A percentile compares a stretch with the other conserved stretches of the same genome.
phyloP scores from a whole-genome alignment of 2,329 filamentous ascomycete genomes.

The Beauveria australis region DNA sequence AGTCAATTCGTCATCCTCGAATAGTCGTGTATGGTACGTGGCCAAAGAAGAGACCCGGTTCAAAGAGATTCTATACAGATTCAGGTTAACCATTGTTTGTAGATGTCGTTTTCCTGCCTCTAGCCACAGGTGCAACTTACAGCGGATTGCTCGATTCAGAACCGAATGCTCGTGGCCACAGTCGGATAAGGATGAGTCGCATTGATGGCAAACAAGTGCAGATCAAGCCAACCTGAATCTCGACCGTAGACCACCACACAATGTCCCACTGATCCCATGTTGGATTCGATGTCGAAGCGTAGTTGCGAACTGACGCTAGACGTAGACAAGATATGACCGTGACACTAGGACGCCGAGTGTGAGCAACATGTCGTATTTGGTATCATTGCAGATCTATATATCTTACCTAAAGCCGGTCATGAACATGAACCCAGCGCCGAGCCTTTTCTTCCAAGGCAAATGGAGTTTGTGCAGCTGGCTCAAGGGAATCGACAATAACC shows the following conservation, averaged over 20 bases:
- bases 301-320: slow-evolving; percentile 20
- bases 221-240: slow-evolving; percentile 26
- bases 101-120: too few relatives aligned
- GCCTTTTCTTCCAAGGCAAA: slow-evolving; percentile 34
- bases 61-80: neutral
- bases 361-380: too few relatives aligned
- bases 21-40: neutral
- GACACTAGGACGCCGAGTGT: slow-evolving; percentile 14
- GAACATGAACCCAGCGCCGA: slow-evolving; percentile 36
- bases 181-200: slow-evolving; percentile 17
- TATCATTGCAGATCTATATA: neutral
- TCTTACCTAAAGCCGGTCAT: slow-evolving; percentile 29
- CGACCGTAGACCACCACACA: slow-evolving; percentile 23
- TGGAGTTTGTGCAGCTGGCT: slow-evolving; percentile 29
- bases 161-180: slow-evolving; percentile 3
- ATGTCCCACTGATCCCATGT: slow-evolving; percentile 22
- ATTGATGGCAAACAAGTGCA: slow-evolving; percentile 25
- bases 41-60: neutral
- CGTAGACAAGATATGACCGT: slow-evolving; percentile 25
- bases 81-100: neutral
- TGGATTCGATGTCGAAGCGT: slow-evolving; percentile 21
- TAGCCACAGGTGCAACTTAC: neutral
- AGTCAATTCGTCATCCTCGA: neutral
- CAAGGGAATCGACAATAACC: slow-evolving; percentile 38
- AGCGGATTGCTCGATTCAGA: neutral